Evolutionary conservation across 306 rosid genomes (phyloP), one percentile per base, ranked within the genome.

Genomic region (Hippophae tibetana): DNA sequence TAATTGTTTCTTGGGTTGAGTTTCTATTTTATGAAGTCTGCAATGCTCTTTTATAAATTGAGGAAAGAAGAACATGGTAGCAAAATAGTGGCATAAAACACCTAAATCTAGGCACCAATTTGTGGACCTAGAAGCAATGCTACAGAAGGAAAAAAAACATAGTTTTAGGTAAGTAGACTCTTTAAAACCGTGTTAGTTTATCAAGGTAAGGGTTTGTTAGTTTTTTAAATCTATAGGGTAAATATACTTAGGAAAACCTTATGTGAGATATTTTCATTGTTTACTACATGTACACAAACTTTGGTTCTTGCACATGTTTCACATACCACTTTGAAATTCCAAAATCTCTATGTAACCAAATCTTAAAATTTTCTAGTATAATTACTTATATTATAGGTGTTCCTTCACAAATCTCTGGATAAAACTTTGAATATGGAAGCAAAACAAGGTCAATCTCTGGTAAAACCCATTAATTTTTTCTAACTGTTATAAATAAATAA

Each of bases 11-110:
- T 18, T 79, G 79, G 54, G 95, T 85, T 8, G 83, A 79, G 73
- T 80, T 82, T 78, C 72, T 93, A 53, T 93, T 93, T 73, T 79
- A 90, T 13, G 99, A 79, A 63, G 90, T 89, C 47, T 78, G 74
- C 55, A 86, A 79, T 69, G 81, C 90, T 77, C 86, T 88, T 54
- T 48, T 85, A 63, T 82, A 76, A 75, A 88, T 93, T 64, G 74
- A 62, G 46, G 81, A 88, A 72, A 74, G 76, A 71, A 81, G 73
- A 77, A 13, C 79, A 40, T 63, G 50, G 52, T 60, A 63, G 59
- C 42, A 13, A 54, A 61, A 8, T 56, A 50, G 74, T 61, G 84
- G 86, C 72, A 60, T 51, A 49, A 76, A 76, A 49, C 76, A 65
- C 61, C 82, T 52, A 93, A 78, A 76, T 67, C 78, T 44, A 70